A percentile compares a stretch with the other conserved stretches of the same genome.
Conservation (phyloP, 192 early-diverging fungal genomes). For the Phycomyces nitens region DNA sequence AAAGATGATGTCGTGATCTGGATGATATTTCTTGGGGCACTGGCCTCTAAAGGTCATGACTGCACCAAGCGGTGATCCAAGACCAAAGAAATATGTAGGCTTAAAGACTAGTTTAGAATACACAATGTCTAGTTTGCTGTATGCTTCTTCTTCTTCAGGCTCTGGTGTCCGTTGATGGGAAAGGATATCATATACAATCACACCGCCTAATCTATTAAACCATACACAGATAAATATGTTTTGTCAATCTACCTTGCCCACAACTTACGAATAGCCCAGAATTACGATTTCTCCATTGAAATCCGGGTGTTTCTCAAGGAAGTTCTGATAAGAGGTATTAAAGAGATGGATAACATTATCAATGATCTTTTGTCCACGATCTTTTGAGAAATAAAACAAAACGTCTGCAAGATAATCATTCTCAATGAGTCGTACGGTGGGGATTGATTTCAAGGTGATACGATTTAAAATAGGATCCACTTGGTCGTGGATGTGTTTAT, state of each 20-base stretch:
- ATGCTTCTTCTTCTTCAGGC: slow-evolving; percentile 24
- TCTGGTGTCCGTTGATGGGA: slow-evolving; percentile 31
- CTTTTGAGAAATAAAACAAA: slow-evolving; percentile 37
- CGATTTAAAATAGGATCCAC: slow-evolving; percentile 28
- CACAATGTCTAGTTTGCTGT: slow-evolving; percentile 23
- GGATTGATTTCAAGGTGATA: slow-evolving; percentile 40
- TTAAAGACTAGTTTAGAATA: slow-evolving; percentile 44
- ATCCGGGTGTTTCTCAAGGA: slow-evolving; percentile 50
- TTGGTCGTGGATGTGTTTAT: slow-evolving; percentile 35
- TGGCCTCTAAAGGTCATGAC: slow-evolving; percentile 63
- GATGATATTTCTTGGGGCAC: slow-evolving; percentile 46
- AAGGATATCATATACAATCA: slow-evolving; percentile 68
- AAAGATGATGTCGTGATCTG: slow-evolving; percentile 48
- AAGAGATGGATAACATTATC: slow-evolving; percentile 32
- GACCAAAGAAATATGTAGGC: slow-evolving; percentile 45
- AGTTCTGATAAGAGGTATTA: slow-evolving; percentile 48
- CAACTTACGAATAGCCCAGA: slow-evolving; percentile 56
- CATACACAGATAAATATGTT: too few relatives aligned
- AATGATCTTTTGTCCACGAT: slow-evolving; percentile 31
- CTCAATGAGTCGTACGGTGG: slow-evolving; percentile 38
- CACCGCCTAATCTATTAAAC: slow-evolving; percentile 49
- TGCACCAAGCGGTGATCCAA: slow-evolving; percentile 54
- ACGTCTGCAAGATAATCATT: slow-evolving; percentile 41
- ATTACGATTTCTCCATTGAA: slow-evolving; percentile 61
- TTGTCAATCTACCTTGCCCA: too few relatives aligned